Percentiles rank a stretch among this genome's conserved stretches.
These are phyloP conservation scores for Pythium oligandrum DNA, from an alignment of 352 stramenopile genomes.

Conservation along the genomic window DNA sequence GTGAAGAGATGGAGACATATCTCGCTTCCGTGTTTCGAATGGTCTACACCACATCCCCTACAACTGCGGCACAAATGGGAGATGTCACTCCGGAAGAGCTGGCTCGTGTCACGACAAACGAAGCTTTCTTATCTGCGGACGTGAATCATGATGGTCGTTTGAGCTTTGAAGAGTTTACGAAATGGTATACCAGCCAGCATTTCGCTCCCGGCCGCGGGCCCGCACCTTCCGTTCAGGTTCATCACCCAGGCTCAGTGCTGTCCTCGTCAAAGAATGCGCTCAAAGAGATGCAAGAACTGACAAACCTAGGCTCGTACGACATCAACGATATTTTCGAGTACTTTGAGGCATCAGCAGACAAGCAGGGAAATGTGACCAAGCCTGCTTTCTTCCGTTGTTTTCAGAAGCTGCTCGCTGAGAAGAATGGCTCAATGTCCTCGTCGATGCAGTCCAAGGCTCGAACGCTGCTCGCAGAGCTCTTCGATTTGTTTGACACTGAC, in stretches of 20 bases:
- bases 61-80: constrained; percentile 29
- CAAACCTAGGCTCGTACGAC: constrained; percentile 74
- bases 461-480: constrained; percentile 64
- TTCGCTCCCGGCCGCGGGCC: constrained; percentile 3
- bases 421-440: constrained; percentile 15
- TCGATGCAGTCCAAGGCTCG: constrained; percentile 38
- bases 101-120: constrained; percentile 54
- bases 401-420: constrained; percentile 62
- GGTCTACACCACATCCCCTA: constrained; percentile 67
- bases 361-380: constrained; percentile 54
- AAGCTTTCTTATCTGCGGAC: constrained; percentile 63
- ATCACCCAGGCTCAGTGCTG: neutral
- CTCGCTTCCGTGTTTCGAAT: constrained; percentile 80
- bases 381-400: constrained; percentile 80
- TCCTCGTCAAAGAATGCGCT: constrained; percentile 40
- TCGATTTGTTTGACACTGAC: constrained; percentile 79
- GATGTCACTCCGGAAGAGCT: constrained; percentile 66
- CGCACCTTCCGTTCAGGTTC: neutral
- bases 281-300: constrained; percentile 75
- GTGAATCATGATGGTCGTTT: constrained; percentile 61
- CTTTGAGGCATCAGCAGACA: constrained; percentile 67
- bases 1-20: constrained; percentile 85
- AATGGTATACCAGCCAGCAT: constrained; percentile 65
- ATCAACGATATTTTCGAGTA: constrained; percentile 87
- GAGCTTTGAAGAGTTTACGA: constrained; percentile 80